A percentile compares a stretch with the other conserved stretches of the same genome.
Evolutionary conservation across 2,329 filamentous ascomycete species (phyloP).

Genomic region (Drechmeria coniospora): DNA sequence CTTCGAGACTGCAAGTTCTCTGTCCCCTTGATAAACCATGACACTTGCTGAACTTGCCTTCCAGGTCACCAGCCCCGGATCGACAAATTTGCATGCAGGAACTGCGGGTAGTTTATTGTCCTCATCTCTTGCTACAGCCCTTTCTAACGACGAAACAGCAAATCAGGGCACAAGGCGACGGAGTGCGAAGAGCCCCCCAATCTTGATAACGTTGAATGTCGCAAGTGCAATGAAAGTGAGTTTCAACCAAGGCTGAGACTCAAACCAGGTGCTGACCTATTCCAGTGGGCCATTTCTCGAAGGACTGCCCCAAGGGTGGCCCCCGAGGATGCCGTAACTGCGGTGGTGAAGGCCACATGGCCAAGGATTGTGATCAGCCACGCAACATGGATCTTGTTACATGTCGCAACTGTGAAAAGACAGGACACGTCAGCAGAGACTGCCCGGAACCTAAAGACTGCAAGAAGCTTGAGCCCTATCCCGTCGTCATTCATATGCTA

Average conservation of each 20-base stretch:
- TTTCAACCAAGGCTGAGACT: conserved; percentile 1
- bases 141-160: conserved; percentile 13
- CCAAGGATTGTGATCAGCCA: conserved; percentile 33
- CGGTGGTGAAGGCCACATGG: conserved; percentile 43
- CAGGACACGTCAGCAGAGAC: conserved; percentile 46
- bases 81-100: conserved; percentile 52
- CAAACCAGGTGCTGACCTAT: neutral
- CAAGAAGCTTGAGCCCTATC: conserved; percentile 8
- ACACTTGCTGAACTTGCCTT: conserved; percentile 4
- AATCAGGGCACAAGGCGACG: conserved; percentile 32
- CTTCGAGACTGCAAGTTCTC: conserved; percentile 47
- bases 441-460: conserved; percentile 39
- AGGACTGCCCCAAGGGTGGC: conserved; percentile 48
- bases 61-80: conserved; percentile 42
- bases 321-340: conserved; percentile 45
- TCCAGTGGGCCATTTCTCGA: conserved; percentile 43
- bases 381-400: conserved; percentile 29
- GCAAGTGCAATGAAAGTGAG: conserved; percentile 47
- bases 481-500: conserved; percentile 4
- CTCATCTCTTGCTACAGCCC: conserved; percentile 1
- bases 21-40: neutral
- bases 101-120: conserved; percentile 37
- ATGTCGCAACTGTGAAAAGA: conserved; percentile 46
- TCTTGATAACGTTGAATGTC: conserved; percentile 47
- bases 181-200: conserved; percentile 46